Evolutionary conservation across 371 early-diverging fungal species (phyloP).

Genomic region (Mortierella sp.): DNA sequence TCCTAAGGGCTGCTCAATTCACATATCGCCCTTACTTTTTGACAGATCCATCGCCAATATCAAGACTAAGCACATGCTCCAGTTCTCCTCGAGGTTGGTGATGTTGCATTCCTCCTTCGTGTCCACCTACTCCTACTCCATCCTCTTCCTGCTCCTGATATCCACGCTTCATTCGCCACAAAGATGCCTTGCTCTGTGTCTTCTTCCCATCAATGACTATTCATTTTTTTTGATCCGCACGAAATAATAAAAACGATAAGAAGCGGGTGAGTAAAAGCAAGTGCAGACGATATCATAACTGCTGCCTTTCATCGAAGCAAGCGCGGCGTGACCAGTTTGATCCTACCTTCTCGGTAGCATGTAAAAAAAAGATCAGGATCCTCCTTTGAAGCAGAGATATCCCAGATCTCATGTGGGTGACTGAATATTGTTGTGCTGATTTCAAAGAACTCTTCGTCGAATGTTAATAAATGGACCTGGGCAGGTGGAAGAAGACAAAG

Average conservation of each 20-base stretch:
- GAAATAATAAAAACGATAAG: background rate
- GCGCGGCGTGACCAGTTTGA: too few species aligned
- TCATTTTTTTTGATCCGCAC: background rate
- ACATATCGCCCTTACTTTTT: slow-evolving; percentile 36
- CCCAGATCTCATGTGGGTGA: slow-evolving; percentile 83
- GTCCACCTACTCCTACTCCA: slow-evolving; percentile 22
- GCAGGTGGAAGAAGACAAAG: background rate
- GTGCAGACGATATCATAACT: too few species aligned
- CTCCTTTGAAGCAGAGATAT: slow-evolving; percentile 76
- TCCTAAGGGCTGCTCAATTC: background rate
- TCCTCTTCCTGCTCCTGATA: slow-evolving; percentile 19
- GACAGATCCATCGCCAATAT: slow-evolving; percentile 46
- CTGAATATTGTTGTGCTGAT: slow-evolving; percentile 73
- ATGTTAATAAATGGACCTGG: slow-evolving; percentile 50
- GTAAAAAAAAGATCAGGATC: slow-evolving; percentile 77
- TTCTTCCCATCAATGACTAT: slow-evolving; percentile 48
- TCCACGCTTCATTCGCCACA: slow-evolving; percentile 52
- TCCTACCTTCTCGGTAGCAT: slow-evolving; percentile 66
- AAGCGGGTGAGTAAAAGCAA: background rate
- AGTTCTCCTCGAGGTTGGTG: slow-evolving; percentile 47
- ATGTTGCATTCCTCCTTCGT: slow-evolving; percentile 35
- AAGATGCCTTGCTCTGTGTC: slow-evolving; percentile 50
- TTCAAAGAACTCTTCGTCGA: slow-evolving; percentile 60
- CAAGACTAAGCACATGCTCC: slow-evolving; percentile 49
- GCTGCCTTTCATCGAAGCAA: too few species aligned